Percentiles rank a stretch among this genome's conserved stretches.
Evolutionary conservation across 2,329 filamentous ascomycete species (phyloP).

Genomic region (Zarea fungicola): DNA sequence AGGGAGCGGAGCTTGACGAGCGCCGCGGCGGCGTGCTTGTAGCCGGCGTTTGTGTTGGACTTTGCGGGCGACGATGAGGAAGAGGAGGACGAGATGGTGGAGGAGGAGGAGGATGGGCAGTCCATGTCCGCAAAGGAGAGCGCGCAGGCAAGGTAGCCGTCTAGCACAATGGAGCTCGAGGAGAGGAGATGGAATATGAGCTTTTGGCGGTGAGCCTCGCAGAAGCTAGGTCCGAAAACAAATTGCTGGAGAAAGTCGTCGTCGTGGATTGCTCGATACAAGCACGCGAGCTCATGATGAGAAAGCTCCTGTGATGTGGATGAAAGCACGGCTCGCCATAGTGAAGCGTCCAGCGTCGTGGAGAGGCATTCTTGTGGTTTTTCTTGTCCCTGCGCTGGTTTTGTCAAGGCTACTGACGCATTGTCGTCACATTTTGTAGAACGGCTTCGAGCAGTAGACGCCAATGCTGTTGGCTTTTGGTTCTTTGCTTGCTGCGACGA

Average conservation of each 20-base stretch:
- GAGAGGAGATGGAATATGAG: slow-evolving; percentile 16
- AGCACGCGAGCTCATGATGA: too few relatives aligned
- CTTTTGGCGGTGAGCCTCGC: slow-evolving; percentile 14
- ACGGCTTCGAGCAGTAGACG: too few relatives aligned
- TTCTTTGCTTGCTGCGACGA: neutral
- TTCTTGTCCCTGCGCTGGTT: too few relatives aligned
- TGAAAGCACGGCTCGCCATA: too few relatives aligned
- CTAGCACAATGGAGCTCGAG: slow-evolving; percentile 10
- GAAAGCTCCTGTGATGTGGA: too few relatives aligned
- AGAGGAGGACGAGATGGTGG: neutral
- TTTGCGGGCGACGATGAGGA: neutral
- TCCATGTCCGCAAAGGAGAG: slow-evolving; percentile 11
- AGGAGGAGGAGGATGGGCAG: neutral
- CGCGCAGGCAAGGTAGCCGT: slow-evolving; percentile 19
- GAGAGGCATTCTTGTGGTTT: too few relatives aligned
- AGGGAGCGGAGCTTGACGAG: slow-evolving; percentile 15
- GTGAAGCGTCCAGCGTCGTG: too few relatives aligned
- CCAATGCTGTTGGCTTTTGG: too few relatives aligned
- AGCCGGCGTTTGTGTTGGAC: neutral
- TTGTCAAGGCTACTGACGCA: too few relatives aligned
- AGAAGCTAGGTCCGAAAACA: slow-evolving; percentile 20
- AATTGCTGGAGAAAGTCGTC: slow-evolving; percentile 17
- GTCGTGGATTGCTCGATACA: too few relatives aligned
- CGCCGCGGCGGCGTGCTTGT: slow-evolving; percentile 19
- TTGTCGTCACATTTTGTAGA: too few relatives aligned